Percentiles rank a stretch among this genome's conserved stretches.
These are phyloP conservation scores for Fusarium oligoseptatum DNA, from an alignment of 2,329 filamentous ascomycete genomes.

Conservation along the genomic window DNA sequence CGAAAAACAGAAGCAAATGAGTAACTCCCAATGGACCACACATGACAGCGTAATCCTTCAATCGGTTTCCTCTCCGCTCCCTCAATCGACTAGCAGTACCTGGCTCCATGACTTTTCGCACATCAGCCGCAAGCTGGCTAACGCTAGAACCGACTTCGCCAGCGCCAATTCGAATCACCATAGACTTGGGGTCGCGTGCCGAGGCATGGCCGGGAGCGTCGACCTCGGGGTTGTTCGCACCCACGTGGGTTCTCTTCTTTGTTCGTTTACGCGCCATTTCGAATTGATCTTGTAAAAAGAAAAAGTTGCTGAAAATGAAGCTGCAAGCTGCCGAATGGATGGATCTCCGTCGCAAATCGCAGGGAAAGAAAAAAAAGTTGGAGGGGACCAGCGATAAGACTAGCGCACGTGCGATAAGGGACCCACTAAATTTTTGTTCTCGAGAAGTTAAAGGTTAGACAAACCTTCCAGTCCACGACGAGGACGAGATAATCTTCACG, in stretches of 20 bases:
- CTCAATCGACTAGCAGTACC: slow-evolving; percentile 90
- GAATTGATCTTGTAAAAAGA: slow-evolving; percentile 33
- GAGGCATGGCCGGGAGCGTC: slow-evolving; percentile 71
- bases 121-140: slow-evolving; percentile 91
- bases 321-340: slow-evolving; percentile 21
- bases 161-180: slow-evolving; percentile 98
- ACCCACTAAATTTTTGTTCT: slow-evolving; percentile 52
- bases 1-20: slow-evolving; percentile 91
- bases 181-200: slow-evolving; percentile 86
- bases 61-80: slow-evolving; percentile 87
- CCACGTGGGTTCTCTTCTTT: slow-evolving; percentile 90
- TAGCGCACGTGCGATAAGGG: slow-evolving; percentile 49
- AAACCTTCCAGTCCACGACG: slow-evolving; percentile 5
- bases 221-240: slow-evolving; percentile 71
- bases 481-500: not conserved
- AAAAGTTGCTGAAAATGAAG: slow-evolving; percentile 21
- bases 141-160: slow-evolving; percentile 93
- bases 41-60: slow-evolving; percentile 96
- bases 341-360: slow-evolving; percentile 40
- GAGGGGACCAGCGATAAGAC: slow-evolving; percentile 52
- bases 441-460: slow-evolving; percentile 11
- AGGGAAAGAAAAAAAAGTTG: slow-evolving; percentile 53
- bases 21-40: slow-evolving; percentile 92
- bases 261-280: slow-evolving; percentile 83
- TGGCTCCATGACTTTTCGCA: slow-evolving; percentile 94